Evolutionary conservation across 306 rosid genomes (phyloP).

Genomic region (Dryas drummondii): DNA sequence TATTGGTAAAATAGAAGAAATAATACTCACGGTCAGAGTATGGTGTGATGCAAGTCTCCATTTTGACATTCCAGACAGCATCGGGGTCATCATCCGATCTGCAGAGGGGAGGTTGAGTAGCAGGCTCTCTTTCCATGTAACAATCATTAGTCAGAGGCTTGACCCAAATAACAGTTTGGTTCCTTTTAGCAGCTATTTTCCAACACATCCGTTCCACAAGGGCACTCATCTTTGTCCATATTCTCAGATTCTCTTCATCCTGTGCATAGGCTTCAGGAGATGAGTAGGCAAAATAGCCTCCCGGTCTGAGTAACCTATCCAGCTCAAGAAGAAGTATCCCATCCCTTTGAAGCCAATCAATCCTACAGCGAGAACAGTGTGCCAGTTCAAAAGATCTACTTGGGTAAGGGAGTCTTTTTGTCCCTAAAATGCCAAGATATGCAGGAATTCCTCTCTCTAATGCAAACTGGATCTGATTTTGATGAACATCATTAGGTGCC

Average conservation of each 20-base stretch:
- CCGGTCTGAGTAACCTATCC: constrained; percentile 93
- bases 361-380: constrained; percentile 98
- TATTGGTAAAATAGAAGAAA: constrained; percentile 10
- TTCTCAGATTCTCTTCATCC: constrained; percentile 93
- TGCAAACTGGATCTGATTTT: constrained; percentile 98
- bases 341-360: constrained; percentile 99
- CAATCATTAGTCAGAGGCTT: constrained; percentile 90
- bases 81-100: constrained; percentile 84
- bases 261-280: constrained; percentile 99
- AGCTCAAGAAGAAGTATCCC: constrained; percentile 94
- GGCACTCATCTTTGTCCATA: constrained; percentile 93
- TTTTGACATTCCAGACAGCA: constrained; percentile 79
- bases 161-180: constrained; percentile 97
- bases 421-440: constrained; percentile 93
- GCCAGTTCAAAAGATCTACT: constrained; percentile 99
- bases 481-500: constrained; percentile 99
- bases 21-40: constrained; percentile 81
- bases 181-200: constrained; percentile 77
- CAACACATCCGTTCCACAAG: constrained; percentile 96
- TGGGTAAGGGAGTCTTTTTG: constrained; percentile 98
- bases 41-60: constrained; percentile 93
- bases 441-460: constrained; percentile 99
- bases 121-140: constrained; percentile 72
- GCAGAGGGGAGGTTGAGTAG: constrained; percentile 91
- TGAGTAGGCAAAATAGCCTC: constrained; percentile 97